Evolutionary conservation across 176 grass and related monocot species (phyloP).

Genomic region (Sorghum bicolor): Sorghum_bicolor_NCBIv3 NC_012871.2:68827001-68827500

Average conservation of each 20-base stretch:
- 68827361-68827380: neutral
- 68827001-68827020: conserved; percentile 82
- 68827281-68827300: neutral
- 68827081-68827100: neutral
- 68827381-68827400: neutral
- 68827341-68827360: neutral
- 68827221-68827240: conserved; percentile 87
- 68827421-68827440: neutral
- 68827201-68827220: conserved; percentile 96
- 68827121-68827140: neutral
- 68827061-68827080: too few species aligned
- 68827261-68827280: conserved; percentile 81
- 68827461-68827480: neutral
- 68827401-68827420: neutral
- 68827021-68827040: conserved; percentile 85
- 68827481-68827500: neutral
- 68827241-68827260: conserved; percentile 84
- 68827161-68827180: conserved; percentile 89
- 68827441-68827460: neutral
- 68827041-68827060: neutral
- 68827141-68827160: conserved; percentile 26
- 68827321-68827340: neutral
- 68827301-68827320: neutral
- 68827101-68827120: neutral
- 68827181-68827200: conserved; percentile 90